phyloP scores from a whole-genome alignment of 805 yeast genomes.

The Barnettozyma sp. region DNA sequence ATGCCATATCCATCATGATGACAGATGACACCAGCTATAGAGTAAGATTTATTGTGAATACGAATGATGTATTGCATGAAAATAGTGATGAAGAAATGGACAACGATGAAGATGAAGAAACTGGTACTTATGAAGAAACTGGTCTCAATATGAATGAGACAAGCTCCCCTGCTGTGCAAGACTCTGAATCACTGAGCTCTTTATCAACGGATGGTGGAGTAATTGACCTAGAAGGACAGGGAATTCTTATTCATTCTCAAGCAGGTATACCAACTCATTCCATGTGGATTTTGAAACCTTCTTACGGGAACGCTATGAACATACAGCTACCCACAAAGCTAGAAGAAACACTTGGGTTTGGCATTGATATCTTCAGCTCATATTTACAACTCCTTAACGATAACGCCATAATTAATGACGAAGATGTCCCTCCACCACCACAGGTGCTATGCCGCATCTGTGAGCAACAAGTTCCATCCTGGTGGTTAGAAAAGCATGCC shows the following conservation, averaged over 20 bases:
- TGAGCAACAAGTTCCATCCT: slow-evolving; percentile 83
- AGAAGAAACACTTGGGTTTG: slow-evolving; percentile 78
- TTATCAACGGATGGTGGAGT: slow-evolving; percentile 53
- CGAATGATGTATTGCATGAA: slow-evolving; percentile 26
- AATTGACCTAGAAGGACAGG: slow-evolving; percentile 87
- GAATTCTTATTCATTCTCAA: slow-evolving; percentile 68
- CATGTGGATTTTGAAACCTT: slow-evolving; percentile 90
- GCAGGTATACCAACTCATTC: slow-evolving; percentile 65
- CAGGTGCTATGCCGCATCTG: slow-evolving; percentile 86
- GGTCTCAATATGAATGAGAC: slow-evolving; percentile 3
- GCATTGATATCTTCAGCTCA: slow-evolving; percentile 74
- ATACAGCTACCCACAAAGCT: slow-evolving; percentile 65
- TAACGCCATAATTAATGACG: slow-evolving; percentile 55
- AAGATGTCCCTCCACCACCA: slow-evolving; percentile 69
- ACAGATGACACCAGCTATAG: slow-evolving; percentile 70
- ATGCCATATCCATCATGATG: slow-evolving; percentile 66
- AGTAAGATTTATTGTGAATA: slow-evolving; percentile 58
- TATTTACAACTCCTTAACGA: slow-evolving; percentile 63
- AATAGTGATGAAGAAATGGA: slow-evolving; percentile 16
- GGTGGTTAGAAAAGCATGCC: slow-evolving; percentile 94
- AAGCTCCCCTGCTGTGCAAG: background rate
- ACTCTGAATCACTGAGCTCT: slow-evolving; percentile 20
- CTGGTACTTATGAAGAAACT: slow-evolving; percentile 11
- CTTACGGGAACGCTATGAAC: slow-evolving; percentile 54
- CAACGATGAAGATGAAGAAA: background rate